These are phyloP conservation scores for Boletellus sp. DNA, from an alignment of 768 basidiomycete species.

Conservation along the genomic window DNA sequence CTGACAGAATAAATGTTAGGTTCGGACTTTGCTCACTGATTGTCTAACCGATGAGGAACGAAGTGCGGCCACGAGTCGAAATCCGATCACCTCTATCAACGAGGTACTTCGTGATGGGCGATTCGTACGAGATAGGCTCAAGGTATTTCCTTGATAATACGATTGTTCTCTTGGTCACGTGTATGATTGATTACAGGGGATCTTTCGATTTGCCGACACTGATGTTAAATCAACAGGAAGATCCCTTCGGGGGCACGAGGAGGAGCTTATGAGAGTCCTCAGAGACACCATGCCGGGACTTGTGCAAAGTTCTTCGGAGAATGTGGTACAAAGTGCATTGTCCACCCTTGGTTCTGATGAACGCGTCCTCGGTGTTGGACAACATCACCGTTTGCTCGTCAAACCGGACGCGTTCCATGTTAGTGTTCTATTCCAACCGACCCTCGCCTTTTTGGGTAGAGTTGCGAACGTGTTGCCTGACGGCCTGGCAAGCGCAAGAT, in stretches of 20 bases:
- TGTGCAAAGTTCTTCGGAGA: slow-evolving; percentile 66
- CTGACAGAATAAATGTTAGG: slow-evolving; percentile 41
- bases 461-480: slow-evolving; percentile 70
- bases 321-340: slow-evolving; percentile 55
- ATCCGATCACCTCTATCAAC: slow-evolving; percentile 90
- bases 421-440: slow-evolving; percentile 90
- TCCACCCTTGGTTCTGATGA: slow-evolving; percentile 68
- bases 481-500: slow-evolving; percentile 59
- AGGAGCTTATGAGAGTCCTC: slow-evolving; percentile 76
- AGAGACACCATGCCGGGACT: slow-evolving; percentile 93
- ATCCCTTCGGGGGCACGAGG: slow-evolving; percentile 71
- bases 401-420: slow-evolving; percentile 94
- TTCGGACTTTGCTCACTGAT: slow-evolving; percentile 78
- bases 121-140: slow-evolving; percentile 71
- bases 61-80: slow-evolving; percentile 71
- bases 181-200: slow-evolving; percentile 45
- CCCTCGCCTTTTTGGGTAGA: slow-evolving; percentile 76
- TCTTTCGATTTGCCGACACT: slow-evolving; percentile 92
- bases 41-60: slow-evolving; percentile 92
- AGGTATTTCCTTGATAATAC: slow-evolving; percentile 43
- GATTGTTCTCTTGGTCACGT: neutral
- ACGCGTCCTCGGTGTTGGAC: slow-evolving; percentile 63
- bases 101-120: slow-evolving; percentile 87
- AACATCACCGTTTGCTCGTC: slow-evolving; percentile 82
- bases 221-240: slow-evolving; percentile 71